Evolutionary conservation across 441 rosid genomes (phyloP).

Genomic region (Adansonia grandidieri): DNA sequence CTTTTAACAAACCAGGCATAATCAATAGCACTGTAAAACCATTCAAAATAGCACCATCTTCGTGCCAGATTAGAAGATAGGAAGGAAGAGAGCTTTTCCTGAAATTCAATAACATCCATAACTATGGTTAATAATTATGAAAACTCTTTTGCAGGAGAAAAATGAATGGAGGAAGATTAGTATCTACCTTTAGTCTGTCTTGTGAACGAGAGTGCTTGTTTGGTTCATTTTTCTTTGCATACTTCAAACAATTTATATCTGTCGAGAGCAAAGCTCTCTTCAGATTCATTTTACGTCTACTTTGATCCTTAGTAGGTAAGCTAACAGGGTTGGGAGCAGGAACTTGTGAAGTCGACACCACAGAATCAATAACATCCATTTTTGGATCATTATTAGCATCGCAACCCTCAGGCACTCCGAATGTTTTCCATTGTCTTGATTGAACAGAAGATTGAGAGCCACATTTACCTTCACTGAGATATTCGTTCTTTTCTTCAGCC

Average conservation of each 20-base stretch:
- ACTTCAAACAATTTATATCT: constrained; percentile 47
- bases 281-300: constrained; percentile 68
- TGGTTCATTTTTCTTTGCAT: constrained; percentile 40
- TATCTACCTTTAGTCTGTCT: constrained; percentile 57
- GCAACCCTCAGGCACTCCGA: constrained; percentile 44
- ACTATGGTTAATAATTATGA: not conserved
- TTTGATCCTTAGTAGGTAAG: constrained; percentile 50
- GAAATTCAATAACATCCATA: constrained; percentile 38
- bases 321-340: constrained; percentile 46
- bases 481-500: constrained; percentile 51
- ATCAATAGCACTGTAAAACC: constrained; percentile 98
- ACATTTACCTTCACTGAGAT: constrained; percentile 49
- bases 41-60: constrained; percentile 91
- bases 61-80: constrained; percentile 68
- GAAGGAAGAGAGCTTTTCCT: constrained; percentile 72
- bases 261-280: constrained; percentile 46
- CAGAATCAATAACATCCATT: constrained; percentile 39
- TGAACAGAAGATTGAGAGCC: constrained; percentile 47
- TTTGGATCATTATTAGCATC: constrained; percentile 47
- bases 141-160: constrained; percentile 9
- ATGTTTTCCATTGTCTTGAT: constrained; percentile 53
- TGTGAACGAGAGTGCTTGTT: constrained; percentile 36
- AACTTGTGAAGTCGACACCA: constrained; percentile 47
- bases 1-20: constrained; percentile 97
- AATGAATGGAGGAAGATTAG: constrained; percentile 18